phyloP scores from a whole-genome alignment of 2,329 filamentous ascomycete species.

The Talaromyces rugulosus region DNA sequence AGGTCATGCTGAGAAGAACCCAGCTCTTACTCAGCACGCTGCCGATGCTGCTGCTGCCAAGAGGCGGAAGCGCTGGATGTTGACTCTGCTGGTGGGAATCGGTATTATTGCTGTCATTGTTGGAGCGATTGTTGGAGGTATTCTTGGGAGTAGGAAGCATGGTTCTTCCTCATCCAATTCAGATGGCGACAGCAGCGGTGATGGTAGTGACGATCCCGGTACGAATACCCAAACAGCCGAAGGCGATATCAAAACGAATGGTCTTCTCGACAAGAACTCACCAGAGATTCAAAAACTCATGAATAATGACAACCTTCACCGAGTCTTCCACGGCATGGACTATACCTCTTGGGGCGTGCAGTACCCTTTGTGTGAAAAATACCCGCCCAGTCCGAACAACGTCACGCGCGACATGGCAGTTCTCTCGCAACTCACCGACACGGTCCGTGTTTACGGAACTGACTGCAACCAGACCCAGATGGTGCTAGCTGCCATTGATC shows the following conservation, averaged over 20 bases:
- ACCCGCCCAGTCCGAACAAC: slow-evolving; percentile 87
- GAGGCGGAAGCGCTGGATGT: slow-evolving; percentile 65
- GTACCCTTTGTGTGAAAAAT: slow-evolving; percentile 74
- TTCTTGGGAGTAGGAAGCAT: slow-evolving; percentile 56
- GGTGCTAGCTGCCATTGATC: slow-evolving; percentile 76
- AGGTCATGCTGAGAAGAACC: slow-evolving; percentile 56
- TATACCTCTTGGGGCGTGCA: slow-evolving; percentile 91
- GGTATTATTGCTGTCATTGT: slow-evolving; percentile 62
- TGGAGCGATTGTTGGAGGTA: slow-evolving; percentile 69
- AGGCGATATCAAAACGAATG: slow-evolving; percentile 59
- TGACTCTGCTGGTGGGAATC: slow-evolving; percentile 46
- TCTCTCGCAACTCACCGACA: slow-evolving; percentile 83
- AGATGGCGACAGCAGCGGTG: slow-evolving; percentile 18
- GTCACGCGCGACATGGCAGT: slow-evolving; percentile 87
- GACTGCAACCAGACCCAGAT: slow-evolving; percentile 98
- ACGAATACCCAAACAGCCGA: slow-evolving; percentile 51
- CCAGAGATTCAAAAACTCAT: slow-evolving; percentile 74
- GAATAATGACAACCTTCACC: slow-evolving; percentile 77
- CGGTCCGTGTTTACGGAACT: slow-evolving; percentile 84
- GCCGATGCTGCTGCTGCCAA: slow-evolving; percentile 43
- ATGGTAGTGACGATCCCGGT: slow-evolving; percentile 21
- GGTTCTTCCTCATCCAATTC: slow-evolving; percentile 16
- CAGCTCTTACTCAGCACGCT: slow-evolving; percentile 59
- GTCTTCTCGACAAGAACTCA: slow-evolving; percentile 70
- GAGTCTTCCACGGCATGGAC: slow-evolving; percentile 91